These are phyloP conservation scores for Salix arbutifolia DNA, from an alignment of 345 rosid genomes.

Conservation along the genomic window DNA sequence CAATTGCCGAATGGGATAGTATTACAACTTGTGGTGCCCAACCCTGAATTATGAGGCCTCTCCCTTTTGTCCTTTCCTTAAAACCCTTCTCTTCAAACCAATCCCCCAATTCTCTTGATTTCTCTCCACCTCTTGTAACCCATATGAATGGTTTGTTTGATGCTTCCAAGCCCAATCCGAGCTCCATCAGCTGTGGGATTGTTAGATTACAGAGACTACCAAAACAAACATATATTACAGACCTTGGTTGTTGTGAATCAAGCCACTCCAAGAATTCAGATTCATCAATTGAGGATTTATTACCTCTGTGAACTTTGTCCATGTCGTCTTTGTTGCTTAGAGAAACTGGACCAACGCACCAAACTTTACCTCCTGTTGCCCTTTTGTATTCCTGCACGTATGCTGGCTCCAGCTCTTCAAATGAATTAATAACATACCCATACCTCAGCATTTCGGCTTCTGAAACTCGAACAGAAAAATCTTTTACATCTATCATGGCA, in stretches of 20 bases:
- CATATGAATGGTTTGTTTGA: slow-evolving; percentile 13
- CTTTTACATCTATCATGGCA: background rate
- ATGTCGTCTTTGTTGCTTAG: slow-evolving; percentile 3
- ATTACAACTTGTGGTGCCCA: slow-evolving; percentile 18
- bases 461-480: background rate
- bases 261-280: slow-evolving; percentile 1
- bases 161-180: slow-evolving; percentile 13
- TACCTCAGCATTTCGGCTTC: background rate
- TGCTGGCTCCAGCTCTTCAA: slow-evolving; percentile 13
- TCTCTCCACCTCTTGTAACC: slow-evolving; percentile 6
- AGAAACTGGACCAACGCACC: slow-evolving; percentile 21
- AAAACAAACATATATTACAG: slow-evolving; percentile 16
- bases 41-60: slow-evolving; percentile 7
- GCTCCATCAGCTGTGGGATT: slow-evolving; percentile 7
- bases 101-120: background rate
- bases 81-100: slow-evolving; percentile 7
- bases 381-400: slow-evolving; percentile 1
- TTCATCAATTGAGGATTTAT: background rate
- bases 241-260: background rate
- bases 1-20: slow-evolving; percentile 7
- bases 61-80: slow-evolving; percentile 1
- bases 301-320: slow-evolving; percentile 8
- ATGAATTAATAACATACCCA: slow-evolving; percentile 12
- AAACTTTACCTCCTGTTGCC: background rate
- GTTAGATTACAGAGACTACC: slow-evolving; percentile 11